These are phyloP conservation scores for Nigrograna mackinnonii DNA, from an alignment of 2,329 filamentous ascomycete species.

Conservation along the genomic window DNA sequence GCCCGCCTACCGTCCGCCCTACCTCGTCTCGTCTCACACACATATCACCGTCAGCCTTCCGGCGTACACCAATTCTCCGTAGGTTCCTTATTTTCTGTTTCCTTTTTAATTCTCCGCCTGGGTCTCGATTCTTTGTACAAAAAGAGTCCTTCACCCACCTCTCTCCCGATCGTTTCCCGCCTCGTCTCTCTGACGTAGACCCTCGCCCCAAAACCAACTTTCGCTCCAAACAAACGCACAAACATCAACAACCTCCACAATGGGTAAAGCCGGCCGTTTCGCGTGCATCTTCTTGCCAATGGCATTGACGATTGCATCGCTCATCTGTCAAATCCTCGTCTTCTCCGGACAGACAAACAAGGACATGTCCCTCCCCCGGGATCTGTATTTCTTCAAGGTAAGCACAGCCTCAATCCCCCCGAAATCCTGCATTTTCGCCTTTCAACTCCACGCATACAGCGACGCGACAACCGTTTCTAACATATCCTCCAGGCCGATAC, in stretches of 20 bases:
- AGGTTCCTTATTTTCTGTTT: too few relatives aligned
- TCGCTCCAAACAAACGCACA: conserved; percentile 7
- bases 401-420: conserved; percentile 51
- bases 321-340: conserved; percentile 68
- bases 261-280: conserved; percentile 77
- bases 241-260: conserved; percentile 41
- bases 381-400: conserved; percentile 59
- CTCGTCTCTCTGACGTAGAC: conserved; percentile 3
- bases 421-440: not conserved
- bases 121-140: too few relatives aligned
- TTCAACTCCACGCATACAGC: not conserved
- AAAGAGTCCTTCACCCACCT: conserved; percentile 1
- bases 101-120: not conserved
- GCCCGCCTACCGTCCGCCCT: conserved; percentile 1
- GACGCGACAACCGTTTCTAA: not conserved
- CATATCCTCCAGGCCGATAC: conserved; percentile 18
- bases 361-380: conserved; percentile 48
- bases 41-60: too few relatives aligned
- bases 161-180: not conserved
- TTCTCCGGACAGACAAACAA: conserved; percentile 61
- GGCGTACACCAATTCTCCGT: too few relatives aligned
- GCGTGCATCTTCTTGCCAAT: conserved; percentile 89
- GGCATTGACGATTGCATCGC: conserved; percentile 74
- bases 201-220: conserved; percentile 2
- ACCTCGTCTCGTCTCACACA: too few relatives aligned